A percentile compares a stretch with the other conserved stretches of the same genome.
Conservation (phyloP, 805 yeast species). For the Candida maltosa region DNA sequence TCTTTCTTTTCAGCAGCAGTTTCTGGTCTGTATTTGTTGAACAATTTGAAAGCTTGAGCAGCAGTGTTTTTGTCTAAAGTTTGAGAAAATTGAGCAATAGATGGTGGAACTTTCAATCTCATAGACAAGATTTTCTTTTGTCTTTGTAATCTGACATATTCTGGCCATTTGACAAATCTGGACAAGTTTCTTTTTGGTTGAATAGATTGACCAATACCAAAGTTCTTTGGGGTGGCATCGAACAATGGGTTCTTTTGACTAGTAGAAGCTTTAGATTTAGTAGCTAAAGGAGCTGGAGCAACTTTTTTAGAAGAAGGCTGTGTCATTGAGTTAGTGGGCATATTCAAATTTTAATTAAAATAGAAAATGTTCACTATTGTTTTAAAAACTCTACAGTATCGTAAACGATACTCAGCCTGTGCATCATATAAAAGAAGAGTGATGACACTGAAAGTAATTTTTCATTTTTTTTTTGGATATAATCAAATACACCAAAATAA, state of each 20-base stretch:
- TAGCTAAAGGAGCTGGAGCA: slow-evolving; percentile 46
- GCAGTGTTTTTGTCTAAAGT: slow-evolving; percentile 98
- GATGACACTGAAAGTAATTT: slow-evolving; percentile 14
- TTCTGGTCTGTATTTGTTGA: slow-evolving; percentile 99
- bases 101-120: slow-evolving; percentile 99
- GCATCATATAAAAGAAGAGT: slow-evolving; percentile 37
- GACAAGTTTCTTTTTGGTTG: slow-evolving; percentile 96
- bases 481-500: not conserved
- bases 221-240: slow-evolving; percentile 86
- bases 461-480: not conserved
- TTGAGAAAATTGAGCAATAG: slow-evolving; percentile 94
- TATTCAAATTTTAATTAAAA: slow-evolving; percentile 20
- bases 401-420: slow-evolving; percentile 39
- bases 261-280: slow-evolving; percentile 27
- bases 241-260: slow-evolving; percentile 67
- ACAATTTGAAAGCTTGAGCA: slow-evolving; percentile 91
- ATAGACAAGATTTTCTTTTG: slow-evolving; percentile 93
- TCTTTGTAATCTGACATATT: slow-evolving; percentile 96
- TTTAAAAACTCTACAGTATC: slow-evolving; percentile 42
- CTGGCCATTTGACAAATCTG: slow-evolving; percentile 99
- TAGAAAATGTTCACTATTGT: slow-evolving; percentile 22
- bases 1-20: slow-evolving; percentile 96
- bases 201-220: slow-evolving; percentile 93
- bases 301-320: slow-evolving; percentile 53
- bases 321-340: slow-evolving; percentile 48